Evolutionary conservation across 441 rosid species (phyloP).

Genomic region (California macrophylla): DNA sequence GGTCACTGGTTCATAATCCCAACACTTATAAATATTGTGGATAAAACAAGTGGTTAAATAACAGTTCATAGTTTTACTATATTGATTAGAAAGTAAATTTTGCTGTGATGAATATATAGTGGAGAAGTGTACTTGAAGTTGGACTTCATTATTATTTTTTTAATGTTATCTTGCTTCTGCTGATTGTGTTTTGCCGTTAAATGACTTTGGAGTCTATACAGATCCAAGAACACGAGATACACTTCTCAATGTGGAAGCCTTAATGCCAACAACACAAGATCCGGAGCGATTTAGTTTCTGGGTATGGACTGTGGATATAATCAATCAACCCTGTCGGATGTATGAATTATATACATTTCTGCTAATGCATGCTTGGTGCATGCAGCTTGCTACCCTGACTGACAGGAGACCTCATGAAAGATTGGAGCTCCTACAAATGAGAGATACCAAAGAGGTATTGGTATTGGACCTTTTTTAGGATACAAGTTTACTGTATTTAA

Average conservation of each 20-base stretch:
- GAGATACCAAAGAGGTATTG: constrained; percentile 76
- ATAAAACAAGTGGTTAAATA: not conserved
- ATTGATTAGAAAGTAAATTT: not conserved
- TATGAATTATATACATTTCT: not conserved
- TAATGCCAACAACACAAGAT: constrained; percentile 70
- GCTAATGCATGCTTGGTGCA: constrained; percentile 28
- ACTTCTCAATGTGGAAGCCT: constrained; percentile 50
- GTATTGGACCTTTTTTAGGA: constrained; percentile 10
- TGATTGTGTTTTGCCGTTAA: not conserved
- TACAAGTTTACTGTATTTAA: not conserved
- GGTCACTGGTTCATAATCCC: not conserved
- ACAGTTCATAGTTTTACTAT: not conserved
- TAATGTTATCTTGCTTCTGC: not conserved
- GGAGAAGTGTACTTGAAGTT: not conserved
- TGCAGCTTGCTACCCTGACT: constrained; percentile 70
- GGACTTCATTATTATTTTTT: not conserved
- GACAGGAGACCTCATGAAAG: constrained; percentile 72
- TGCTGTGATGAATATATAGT: not conserved
- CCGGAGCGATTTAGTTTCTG: constrained; percentile 92
- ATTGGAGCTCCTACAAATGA: constrained; percentile 66
- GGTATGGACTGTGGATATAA: constrained; percentile 32
- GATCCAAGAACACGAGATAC: constrained; percentile 62
- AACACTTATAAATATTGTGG: not conserved
- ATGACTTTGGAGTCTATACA: constrained; percentile 20
- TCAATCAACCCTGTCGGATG: not conserved